A percentile compares a stretch with the other conserved stretches of the same genome.
Evolutionary conservation across 177 flowering plant species (phyloP).

Genomic region (Vitis hybrid): DNA sequence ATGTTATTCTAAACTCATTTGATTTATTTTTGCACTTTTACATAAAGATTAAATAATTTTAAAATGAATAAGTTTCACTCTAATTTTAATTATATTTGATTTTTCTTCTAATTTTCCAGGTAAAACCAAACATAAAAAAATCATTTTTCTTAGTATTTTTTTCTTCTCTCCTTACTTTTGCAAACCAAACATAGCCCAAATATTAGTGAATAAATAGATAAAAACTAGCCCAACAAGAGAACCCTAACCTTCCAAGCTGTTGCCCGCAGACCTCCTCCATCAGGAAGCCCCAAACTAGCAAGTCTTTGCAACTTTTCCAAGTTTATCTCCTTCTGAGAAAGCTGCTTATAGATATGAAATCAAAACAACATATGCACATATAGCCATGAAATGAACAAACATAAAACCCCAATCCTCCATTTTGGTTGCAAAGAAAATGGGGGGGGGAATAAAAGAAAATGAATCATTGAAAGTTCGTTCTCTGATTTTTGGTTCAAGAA

Average conservation of each 20-base stretch:
- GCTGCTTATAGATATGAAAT: slow-evolving; percentile 27
- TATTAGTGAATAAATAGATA: too few species aligned
- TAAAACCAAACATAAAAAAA: too few species aligned
- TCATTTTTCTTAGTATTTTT: too few species aligned
- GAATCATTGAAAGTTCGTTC: neutral
- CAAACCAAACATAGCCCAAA: too few species aligned
- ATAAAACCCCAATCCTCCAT: neutral
- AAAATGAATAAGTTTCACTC: too few species aligned
- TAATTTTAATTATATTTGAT: too few species aligned
- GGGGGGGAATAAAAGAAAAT: neutral
- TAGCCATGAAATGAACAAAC: neutral
- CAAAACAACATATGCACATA: neutral
- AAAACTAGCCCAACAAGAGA: neutral
- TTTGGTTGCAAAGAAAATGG: neutral
- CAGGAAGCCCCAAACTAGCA: slow-evolving; percentile 67
- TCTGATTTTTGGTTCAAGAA: neutral
- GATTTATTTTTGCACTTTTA: too few species aligned
- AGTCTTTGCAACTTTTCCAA: slow-evolving; percentile 66
- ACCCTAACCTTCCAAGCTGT: slow-evolving; percentile 73
- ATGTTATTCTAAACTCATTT: too few species aligned
- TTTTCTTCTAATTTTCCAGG: too few species aligned
- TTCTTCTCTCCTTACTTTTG: too few species aligned
- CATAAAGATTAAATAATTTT: too few species aligned
- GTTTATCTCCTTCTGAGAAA: slow-evolving; percentile 61
- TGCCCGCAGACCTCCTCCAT: slow-evolving; percentile 64